Percentiles rank a stretch among this genome's conserved stretches.
These are phyloP conservation scores for Podochytrium sp. DNA, from an alignment of 192 early-diverging fungal species.

Conservation along the genomic window DNA sequence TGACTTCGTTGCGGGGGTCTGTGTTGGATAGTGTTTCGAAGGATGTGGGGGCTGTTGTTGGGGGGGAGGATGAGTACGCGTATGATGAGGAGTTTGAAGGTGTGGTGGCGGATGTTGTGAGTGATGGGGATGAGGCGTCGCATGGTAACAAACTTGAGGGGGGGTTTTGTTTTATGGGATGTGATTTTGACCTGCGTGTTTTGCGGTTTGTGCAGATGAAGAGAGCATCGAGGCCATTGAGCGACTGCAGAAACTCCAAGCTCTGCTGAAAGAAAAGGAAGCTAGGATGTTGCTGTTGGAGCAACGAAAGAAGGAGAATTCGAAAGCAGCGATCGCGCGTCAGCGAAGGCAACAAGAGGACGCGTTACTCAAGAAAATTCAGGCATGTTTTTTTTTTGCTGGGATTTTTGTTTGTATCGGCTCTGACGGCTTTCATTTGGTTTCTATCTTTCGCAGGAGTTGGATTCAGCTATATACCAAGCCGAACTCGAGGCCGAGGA, in stretches of 20 bases:
- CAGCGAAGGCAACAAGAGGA: neutral
- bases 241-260: neutral
- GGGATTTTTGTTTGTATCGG: too few species aligned
- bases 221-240: constrained; percentile 6
- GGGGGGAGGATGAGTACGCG: neutral
- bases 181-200: too few species aligned
- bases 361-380: constrained; percentile 1
- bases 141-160: neutral
- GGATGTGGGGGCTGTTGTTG: neutral
- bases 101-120: neutral
- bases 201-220: neutral
- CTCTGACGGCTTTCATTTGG: neutral
- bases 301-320: neutral
- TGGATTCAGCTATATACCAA: neutral
- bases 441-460: neutral
- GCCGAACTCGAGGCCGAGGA: neutral
- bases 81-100: constrained; percentile 8
- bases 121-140: too few species aligned
- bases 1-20: neutral
- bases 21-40: neutral
- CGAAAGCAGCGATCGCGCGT: neutral
- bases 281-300: neutral
- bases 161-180: neutral
- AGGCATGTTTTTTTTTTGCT: neutral
- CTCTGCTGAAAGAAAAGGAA: neutral